Base-by-base conservation (phyloP, 345 rosid genomes). In the Camelina sativa region DNA sequence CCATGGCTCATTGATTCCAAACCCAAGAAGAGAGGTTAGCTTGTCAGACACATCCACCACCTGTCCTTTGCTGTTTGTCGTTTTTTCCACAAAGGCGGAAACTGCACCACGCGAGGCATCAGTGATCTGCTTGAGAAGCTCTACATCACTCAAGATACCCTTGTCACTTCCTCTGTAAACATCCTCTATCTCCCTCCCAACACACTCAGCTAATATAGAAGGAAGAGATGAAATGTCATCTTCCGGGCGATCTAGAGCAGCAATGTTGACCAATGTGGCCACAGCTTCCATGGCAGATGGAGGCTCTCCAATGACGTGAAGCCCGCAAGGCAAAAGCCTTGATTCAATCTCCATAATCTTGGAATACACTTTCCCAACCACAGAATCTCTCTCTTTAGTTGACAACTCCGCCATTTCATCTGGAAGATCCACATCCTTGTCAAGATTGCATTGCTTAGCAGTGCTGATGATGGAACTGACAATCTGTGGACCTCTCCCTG, bases 331-430 rank as follows among this genome's bases (percentile, higher is more conserved):
- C 65, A 95, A 71, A 50, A 95, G 97, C 55, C 99, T 86, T 53
- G 99, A 92, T 78, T 95, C 97, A 2, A 95, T 92, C 83, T 95
- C 99, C 99, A 95, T 95, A 69, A 95, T 95, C 89, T 95, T 95
- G 77, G 99, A 85, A 73, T 95, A 95, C 11, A 95, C 97, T 75
- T 89, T 95, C 17, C 99, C 99, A 64, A 95, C 97, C 40, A 92
- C 97, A 70, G 85, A 86, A 73, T 95, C 99, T 7, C 97, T 76
- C 60, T 95, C 97, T 55, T 86, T 86, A 7, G 81, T 84, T 37
- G 99, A 63, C 67, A 90, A 84, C 67, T 90, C 92, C 47, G 70
- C 83, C 10, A 84, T 89, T 78, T 95, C 99, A 5, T 87, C 96
- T 2, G 99, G 99, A 70, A 95, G 91, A 16, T 86, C 69, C 23